Base-by-base conservation (phyloP, 2,329 filamentous ascomycete genomes). In the Neodidymelliopsis sp. region DNA sequence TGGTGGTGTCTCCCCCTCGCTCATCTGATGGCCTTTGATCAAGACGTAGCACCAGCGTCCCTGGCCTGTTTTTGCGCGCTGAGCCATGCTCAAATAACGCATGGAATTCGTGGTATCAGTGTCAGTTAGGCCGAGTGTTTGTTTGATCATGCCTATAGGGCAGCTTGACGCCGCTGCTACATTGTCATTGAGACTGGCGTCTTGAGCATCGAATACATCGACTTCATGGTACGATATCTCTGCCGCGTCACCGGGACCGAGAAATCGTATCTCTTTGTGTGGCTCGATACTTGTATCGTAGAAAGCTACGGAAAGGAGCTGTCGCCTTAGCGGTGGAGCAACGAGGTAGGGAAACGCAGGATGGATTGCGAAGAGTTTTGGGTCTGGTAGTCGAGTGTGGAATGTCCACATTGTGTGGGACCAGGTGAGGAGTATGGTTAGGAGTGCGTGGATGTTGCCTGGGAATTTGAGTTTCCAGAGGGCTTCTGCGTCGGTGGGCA, bases 141-240 rank as follows among this genome's bases (percentile, higher is more conserved):
- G 27, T 12, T 46, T 57, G 6, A 54, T 18, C 0, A 18, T 13
- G n/a, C 11, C 16, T 13, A 44, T 11, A 6, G 35, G 36, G 10
- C 16, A 12, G 19, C 13, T n/a, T 1, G 18, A 11, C n/a, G 35
- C 38, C 7, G 18, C 19, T 12, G 33, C 16, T 9, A 28, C 15
- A 27, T 44, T 27, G 11, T 11, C n/a, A 2, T 2, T 8, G 7
- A 10, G 16, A 2, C 6, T 19, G 7, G 24, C 18, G 7, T 31
- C 35, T 7, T 30, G 20, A 13, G 30, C 19, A 18, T 4, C 20
- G 36, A 66, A 65, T 2, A 56, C 51, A 27, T 67, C 62, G 25
- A 67, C 60, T 42, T 64, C 62, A 24, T 49, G 51, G 31, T 64
- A 66, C 4, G 29, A 49, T 3, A 63, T 36, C 12, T 49, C 39